phyloP scores from a whole-genome alignment of 1,139 yeast genomes.

The Hemisphaericaspora xylanilytica region DNA sequence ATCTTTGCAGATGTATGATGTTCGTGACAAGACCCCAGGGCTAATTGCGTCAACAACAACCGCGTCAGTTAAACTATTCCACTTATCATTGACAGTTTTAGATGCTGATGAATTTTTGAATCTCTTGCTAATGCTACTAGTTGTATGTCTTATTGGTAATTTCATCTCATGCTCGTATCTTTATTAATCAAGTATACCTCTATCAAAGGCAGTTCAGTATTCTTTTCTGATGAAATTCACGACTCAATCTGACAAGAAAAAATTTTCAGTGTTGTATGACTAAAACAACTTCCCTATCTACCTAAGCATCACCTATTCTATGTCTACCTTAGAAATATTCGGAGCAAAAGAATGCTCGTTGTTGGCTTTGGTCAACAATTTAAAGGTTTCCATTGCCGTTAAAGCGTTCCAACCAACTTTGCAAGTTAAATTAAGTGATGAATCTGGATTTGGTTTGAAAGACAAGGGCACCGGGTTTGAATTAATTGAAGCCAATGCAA shows the following conservation, averaged over 20 bases:
- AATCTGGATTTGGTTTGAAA: constrained; percentile 30
- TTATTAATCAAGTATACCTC: neutral
- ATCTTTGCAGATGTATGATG: constrained; percentile 52
- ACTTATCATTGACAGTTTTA: constrained; percentile 1
- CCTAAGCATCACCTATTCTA: too few species aligned
- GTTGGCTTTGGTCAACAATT: constrained; percentile 50
- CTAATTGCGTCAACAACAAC: constrained; percentile 3
- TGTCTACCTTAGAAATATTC: constrained; percentile 30
- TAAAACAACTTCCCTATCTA: too few species aligned
- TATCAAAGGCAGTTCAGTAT: neutral
- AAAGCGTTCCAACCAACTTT: constrained; percentile 33
- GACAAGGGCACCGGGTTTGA: constrained; percentile 42
- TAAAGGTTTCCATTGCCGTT: constrained; percentile 60
- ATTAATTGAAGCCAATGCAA: constrained; percentile 77
- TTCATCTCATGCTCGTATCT: constrained; percentile 11
- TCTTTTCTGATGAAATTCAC: too few species aligned
- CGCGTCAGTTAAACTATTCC: constrained; percentile 11
- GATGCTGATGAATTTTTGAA: neutral
- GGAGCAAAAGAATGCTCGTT: constrained; percentile 41
- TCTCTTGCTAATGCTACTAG: neutral
- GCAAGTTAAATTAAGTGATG: constrained; percentile 25
- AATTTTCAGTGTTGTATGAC: too few species aligned
- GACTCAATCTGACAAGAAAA: too few species aligned
- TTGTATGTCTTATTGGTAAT: constrained; percentile 7
- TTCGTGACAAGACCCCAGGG: constrained; percentile 10